phyloP scores from a whole-genome alignment of 176 grass and related monocot species.

The Phyllostachys edulis region DNA sequence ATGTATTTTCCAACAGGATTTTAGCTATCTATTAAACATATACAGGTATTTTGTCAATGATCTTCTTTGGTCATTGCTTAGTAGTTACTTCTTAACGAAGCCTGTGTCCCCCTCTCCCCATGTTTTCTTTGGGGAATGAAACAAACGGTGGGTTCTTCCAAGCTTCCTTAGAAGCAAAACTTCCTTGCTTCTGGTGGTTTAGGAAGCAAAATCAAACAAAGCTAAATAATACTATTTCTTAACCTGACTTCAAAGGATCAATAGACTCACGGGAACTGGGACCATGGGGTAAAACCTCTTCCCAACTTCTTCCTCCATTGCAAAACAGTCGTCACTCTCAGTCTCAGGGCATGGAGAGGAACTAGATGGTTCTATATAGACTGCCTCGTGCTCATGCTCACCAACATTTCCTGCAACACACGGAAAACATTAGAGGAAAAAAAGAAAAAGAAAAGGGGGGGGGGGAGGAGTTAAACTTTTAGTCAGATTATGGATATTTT shows the following conservation, averaged over 20 bases:
- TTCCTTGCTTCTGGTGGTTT: constrained; percentile 22
- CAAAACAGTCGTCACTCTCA: constrained; percentile 44
- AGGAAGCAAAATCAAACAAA: background rate
- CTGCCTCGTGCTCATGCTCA: constrained; percentile 47
- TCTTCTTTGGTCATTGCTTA: constrained; percentile 22
- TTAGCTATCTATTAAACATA: background rate
- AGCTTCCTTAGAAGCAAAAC: constrained; percentile 28
- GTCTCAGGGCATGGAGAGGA: constrained; percentile 55
- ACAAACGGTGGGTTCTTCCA: background rate
- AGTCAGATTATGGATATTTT: constrained; percentile 30
- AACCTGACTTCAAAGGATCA: constrained; percentile 42
- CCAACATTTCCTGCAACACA: constrained; percentile 47
- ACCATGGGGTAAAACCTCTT: constrained; percentile 88
- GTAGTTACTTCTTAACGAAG: background rate
- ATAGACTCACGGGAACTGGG: constrained; percentile 77
- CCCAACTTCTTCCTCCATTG: constrained; percentile 86
- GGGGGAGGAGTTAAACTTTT: background rate
- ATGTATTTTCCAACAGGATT: background rate
- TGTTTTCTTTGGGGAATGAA: constrained; percentile 11
- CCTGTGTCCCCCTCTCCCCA: too few relatives aligned
- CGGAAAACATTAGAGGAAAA: background rate
- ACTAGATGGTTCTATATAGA: constrained; percentile 50
- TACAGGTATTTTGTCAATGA: background rate
- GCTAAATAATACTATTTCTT: constrained; percentile 29
- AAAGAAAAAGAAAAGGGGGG: too few relatives aligned